Evolutionary conservation across 2,329 filamentous ascomycete species (phyloP).

Genomic region (Curvularia sp.): DNA sequence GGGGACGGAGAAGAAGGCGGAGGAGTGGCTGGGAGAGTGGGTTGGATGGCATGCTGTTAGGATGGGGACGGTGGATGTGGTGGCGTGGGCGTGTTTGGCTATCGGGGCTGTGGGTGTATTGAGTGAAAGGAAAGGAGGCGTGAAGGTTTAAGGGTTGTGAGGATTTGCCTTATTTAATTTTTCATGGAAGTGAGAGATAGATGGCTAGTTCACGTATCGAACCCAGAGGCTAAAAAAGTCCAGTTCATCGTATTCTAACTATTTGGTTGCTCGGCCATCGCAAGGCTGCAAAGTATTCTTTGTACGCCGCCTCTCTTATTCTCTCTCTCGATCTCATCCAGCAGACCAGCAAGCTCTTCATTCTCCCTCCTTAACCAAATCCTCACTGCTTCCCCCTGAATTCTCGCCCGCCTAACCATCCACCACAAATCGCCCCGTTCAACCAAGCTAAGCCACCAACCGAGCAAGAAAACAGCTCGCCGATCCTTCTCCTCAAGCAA

Average conservation of each 20-base stretch:
- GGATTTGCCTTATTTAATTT: neutral
- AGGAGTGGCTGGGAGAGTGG: slow-evolving; percentile 27
- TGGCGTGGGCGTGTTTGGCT: slow-evolving; percentile 30
- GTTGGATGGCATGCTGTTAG: slow-evolving; percentile 27
- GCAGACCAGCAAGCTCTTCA: slow-evolving; percentile 15
- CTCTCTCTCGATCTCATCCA: slow-evolving; percentile 7
- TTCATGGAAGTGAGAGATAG: neutral
- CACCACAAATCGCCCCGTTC: slow-evolving; percentile 36
- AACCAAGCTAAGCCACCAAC: slow-evolving; percentile 62
- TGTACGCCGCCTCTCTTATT: neutral
- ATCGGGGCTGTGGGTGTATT: neutral
- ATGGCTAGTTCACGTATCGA: neutral
- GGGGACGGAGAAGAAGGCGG: neutral
- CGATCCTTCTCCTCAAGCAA: slow-evolving; percentile 61
- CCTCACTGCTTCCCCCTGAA: slow-evolving; percentile 34
- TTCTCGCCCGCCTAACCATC: slow-evolving; percentile 33
- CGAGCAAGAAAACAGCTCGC: slow-evolving; percentile 62
- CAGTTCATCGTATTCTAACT: neutral
- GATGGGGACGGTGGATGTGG: slow-evolving; percentile 34
- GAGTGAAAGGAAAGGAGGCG: neutral
- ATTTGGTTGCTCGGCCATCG: neutral
- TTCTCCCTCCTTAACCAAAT: slow-evolving; percentile 35
- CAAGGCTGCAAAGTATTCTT: neutral
- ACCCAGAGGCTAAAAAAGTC: neutral
- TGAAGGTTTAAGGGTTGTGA: neutral